Evolutionary conservation across 2,329 filamentous ascomycete species (phyloP), one percentile per base, ranked within the genome.

Genomic region (Mycogone perniciosa): DNA sequence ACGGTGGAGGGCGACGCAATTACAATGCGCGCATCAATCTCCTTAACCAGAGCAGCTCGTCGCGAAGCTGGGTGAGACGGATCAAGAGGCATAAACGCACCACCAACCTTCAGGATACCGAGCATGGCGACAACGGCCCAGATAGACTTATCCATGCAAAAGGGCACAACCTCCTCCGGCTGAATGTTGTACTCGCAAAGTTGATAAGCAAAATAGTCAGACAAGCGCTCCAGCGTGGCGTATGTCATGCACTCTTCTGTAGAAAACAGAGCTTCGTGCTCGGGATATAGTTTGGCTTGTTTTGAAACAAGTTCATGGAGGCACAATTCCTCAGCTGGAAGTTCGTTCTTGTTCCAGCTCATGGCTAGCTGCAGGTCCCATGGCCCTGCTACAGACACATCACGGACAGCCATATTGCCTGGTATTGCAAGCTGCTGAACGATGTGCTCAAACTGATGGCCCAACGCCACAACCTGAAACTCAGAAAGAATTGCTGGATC

Each of bases 1-100:
- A 13, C 40, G 7, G 20, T 48, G 7, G 31, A 48, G 11, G 44
- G 38, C 1, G 56, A 54, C 7, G 34, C 31, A 3, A 57, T n/a
- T 5, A 60, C 44, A 7, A 56, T n/a, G 5, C 37, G 26, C 1
- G 54, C 50, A 7, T 48, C 33, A 6, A 50, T 47, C 11, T 56
- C 46, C 5, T 54, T 10, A n/a, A 57, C 9, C 4, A 60, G 35
- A 2, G 40, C 37, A n/a, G 43, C 10, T 8, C 37, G 39, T n/a
- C 51, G 47, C 5, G 31, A 38, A 26, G 31, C 31, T 2, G 51
- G 51, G 27, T 53, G 51, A 5, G 35, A 29, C 6, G 47, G 41
- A 46, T 50, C 51, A 5, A 53, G 33, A 11, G 47, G 51, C 30
- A 46, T 34, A 29, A 34, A 50, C 11, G 43, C 42, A 37, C 47